Conservation (phyloP, 2,329 filamentous ascomycete genomes). For the Fusarium verrucosum region DNA sequence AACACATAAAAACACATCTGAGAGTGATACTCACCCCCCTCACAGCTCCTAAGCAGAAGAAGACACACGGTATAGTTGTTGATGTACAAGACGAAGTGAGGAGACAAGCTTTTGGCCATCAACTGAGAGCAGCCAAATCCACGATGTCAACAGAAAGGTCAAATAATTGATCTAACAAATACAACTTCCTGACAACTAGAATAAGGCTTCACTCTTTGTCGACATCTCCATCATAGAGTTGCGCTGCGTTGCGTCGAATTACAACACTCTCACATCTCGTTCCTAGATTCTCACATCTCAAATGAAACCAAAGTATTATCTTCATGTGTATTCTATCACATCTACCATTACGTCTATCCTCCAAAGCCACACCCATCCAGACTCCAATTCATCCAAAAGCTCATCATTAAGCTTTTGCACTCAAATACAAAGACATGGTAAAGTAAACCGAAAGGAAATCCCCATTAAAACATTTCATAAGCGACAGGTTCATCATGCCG, state of each 20-base stretch:
- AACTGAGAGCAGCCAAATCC: no score
- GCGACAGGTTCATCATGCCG: constrained; percentile 13
- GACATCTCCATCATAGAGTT: background rate
- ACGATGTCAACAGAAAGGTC: no score
- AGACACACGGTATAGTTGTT: no score
- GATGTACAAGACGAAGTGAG: no score
- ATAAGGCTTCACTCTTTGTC: background rate
- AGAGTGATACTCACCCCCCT: no score
- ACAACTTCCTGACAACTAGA: background rate
- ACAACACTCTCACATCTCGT: background rate
- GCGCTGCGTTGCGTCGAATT: background rate
- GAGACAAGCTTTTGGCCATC: no score
- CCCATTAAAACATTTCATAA: background rate
- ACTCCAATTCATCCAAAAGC: constrained; percentile 20
- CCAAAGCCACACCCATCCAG: constrained; percentile 5
- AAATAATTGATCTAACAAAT: no score
- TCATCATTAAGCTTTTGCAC: constrained; percentile 15
- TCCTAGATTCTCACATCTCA: background rate
- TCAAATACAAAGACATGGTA: background rate
- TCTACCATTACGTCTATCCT: constrained; percentile 39
- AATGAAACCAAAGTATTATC: background rate
- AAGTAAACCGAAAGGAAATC: background rate
- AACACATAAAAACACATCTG: no score
- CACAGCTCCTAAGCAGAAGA: no score
- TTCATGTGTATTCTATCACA: constrained; percentile 35